Percentiles rank a stretch among this genome's conserved stretches.
Conservation (phyloP, 2,329 filamentous ascomycete species). For the Parastagonospora avenae region DNA sequence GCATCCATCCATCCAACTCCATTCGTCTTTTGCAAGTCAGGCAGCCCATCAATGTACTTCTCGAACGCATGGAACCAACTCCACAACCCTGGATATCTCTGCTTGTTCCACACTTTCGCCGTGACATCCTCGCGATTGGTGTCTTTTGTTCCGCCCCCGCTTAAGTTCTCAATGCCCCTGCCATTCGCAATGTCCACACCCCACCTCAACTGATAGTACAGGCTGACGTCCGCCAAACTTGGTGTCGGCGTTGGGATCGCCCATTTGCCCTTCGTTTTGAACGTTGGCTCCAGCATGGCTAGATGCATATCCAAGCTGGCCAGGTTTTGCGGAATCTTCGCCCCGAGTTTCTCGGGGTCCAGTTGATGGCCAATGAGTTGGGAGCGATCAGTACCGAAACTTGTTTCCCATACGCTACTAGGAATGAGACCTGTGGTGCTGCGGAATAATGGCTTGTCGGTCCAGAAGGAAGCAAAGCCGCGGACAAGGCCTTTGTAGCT, state of each 20-base stretch:
- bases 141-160: slow-evolving; percentile 40
- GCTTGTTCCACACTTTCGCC: slow-evolving; percentile 42
- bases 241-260: slow-evolving; percentile 43
- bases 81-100: slow-evolving; percentile 45
- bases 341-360: slow-evolving; percentile 44
- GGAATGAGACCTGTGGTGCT: slow-evolving; percentile 50
- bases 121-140: slow-evolving; percentile 12
- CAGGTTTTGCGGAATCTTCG: slow-evolving; percentile 48
- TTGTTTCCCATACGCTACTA: slow-evolving; percentile 45
- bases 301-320: slow-evolving; percentile 46
- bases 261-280: slow-evolving; percentile 36
- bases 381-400: slow-evolving; percentile 47
- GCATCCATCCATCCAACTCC: slow-evolving; percentile 15
- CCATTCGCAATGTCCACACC: slow-evolving; percentile 47
- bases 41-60: slow-evolving; percentile 36
- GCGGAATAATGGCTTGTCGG: slow-evolving; percentile 48
- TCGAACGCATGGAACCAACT: slow-evolving; percentile 46
- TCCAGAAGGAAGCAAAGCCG: slow-evolving; percentile 51
- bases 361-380: slow-evolving; percentile 49
- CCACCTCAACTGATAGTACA: slow-evolving; percentile 50
- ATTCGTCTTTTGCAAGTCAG: slow-evolving; percentile 27
- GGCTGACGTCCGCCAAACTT: slow-evolving; percentile 43
- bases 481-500: slow-evolving; percentile 44
- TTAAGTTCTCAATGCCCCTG: slow-evolving; percentile 42
- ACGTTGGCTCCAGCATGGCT: slow-evolving; percentile 43